Evolutionary conservation across 2,329 filamentous ascomycete species (phyloP).

Genomic region (Fusarium sp.): DNA sequence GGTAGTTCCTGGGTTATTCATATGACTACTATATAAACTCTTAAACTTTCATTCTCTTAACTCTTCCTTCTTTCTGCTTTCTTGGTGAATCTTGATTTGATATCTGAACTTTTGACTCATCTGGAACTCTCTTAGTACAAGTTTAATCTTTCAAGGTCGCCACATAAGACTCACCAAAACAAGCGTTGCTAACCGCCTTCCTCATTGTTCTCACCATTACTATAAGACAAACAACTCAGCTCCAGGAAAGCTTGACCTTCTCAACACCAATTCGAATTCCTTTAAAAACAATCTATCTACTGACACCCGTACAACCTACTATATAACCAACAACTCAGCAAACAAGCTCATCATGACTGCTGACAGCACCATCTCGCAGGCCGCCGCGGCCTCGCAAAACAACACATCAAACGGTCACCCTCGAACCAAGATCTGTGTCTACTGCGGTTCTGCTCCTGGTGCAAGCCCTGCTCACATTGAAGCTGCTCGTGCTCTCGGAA

Average conservation of each 20-base stretch:
- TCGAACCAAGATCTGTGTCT: slow-evolving; percentile 84
- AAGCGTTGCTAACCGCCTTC: slow-evolving; percentile 12
- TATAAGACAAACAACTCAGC: neutral
- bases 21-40: slow-evolving; percentile 29
- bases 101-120: slow-evolving; percentile 10
- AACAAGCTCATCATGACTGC: slow-evolving; percentile 43
- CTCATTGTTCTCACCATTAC: slow-evolving; percentile 10
- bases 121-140: slow-evolving; percentile 12
- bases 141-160: slow-evolving; percentile 4
- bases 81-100: slow-evolving; percentile 1
- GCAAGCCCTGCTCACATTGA: slow-evolving; percentile 79
- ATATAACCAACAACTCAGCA: neutral
- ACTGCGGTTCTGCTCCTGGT: slow-evolving; percentile 87
- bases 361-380: slow-evolving; percentile 36
- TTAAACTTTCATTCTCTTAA: neutral
- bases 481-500: slow-evolving; percentile 80
- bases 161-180: slow-evolving; percentile 22
- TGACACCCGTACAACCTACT: neutral
- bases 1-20: neutral
- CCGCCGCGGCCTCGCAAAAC: slow-evolving; percentile 37
- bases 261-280: neutral
- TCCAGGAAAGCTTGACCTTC: neutral
- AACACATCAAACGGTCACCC: slow-evolving; percentile 47
- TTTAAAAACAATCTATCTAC: neutral
- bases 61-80: neutral